Conservation (phyloP, 2,329 filamentous ascomycete species). For the Hirsutella minnesotensis region DNA sequence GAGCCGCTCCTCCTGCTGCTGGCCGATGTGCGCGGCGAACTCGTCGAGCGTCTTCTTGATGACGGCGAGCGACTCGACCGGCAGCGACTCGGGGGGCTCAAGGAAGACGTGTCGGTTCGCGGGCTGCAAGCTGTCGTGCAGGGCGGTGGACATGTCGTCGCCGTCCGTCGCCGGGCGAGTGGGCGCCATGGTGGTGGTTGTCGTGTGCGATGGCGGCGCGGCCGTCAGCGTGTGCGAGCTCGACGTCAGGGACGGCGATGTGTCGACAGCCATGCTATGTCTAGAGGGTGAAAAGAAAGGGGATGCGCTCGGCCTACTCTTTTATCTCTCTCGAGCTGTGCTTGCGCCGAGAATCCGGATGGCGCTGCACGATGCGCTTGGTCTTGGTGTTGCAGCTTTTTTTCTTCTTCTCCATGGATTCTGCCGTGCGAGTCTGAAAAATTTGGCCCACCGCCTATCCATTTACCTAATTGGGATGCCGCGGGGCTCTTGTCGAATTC, state of each 20-base stretch:
- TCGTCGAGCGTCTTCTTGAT: constrained; percentile 74
- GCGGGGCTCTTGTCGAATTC: too few relatives aligned
- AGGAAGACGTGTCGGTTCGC: constrained; percentile 62
- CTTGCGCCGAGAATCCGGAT: too few relatives aligned
- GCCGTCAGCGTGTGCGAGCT: constrained; percentile 52
- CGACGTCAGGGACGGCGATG: constrained; percentile 49
- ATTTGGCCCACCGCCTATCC: constrained; percentile 8
- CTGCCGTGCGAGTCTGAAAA: constrained; percentile 6
- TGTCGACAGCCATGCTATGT: constrained; percentile 23
- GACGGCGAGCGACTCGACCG: constrained; percentile 57
- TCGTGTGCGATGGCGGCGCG: constrained; percentile 17
- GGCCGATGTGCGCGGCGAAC: constrained; percentile 61
- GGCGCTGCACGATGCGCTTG: too few relatives aligned
- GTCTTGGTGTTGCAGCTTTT: background rate
- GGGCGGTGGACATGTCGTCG: constrained; percentile 18
- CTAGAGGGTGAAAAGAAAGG: background rate
- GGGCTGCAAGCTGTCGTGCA: constrained; percentile 45
- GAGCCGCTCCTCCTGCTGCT: constrained; percentile 57
- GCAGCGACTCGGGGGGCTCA: constrained; percentile 55
- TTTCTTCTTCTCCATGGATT: background rate
- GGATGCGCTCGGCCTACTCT: background rate
- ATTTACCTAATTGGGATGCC: background rate
- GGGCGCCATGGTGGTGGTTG: constrained; percentile 20
- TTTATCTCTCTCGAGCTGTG: background rate
- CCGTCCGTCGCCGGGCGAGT: constrained; percentile 15